These are phyloP conservation scores for Closterium sp. DNA, from an alignment of 139 green algal species.

Conservation along the genomic window DNA sequence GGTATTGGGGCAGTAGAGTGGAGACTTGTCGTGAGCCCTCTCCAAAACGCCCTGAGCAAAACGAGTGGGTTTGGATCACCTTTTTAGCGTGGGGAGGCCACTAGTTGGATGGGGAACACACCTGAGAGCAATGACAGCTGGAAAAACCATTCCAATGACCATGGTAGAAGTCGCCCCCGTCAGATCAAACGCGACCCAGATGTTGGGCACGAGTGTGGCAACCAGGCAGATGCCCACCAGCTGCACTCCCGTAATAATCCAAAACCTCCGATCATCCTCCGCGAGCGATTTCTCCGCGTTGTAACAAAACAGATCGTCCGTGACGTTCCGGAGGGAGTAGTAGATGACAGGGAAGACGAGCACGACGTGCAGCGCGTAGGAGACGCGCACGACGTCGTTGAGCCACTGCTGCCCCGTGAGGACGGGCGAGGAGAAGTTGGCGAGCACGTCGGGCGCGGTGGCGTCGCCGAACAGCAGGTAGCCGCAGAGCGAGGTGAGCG, in stretches of 20 bases:
- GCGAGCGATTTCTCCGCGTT: background rate
- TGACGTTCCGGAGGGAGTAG: slow-evolving; percentile 13
- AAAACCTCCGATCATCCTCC: slow-evolving; percentile 10
- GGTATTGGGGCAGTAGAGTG: too few species aligned
- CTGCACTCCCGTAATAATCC: background rate
- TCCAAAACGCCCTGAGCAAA: too few species aligned
- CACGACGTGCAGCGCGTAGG: slow-evolving; percentile 34
- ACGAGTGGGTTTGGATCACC: too few species aligned
- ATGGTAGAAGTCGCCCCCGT: background rate
- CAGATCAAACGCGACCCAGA: slow-evolving; percentile 20
- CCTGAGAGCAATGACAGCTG: background rate
- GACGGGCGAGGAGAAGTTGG: slow-evolving; percentile 26
- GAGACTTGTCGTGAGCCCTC: too few species aligned
- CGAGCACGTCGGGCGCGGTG: slow-evolving; percentile 21
- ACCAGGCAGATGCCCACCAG: slow-evolving; percentile 24
- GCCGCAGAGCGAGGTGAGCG: slow-evolving; percentile 6
- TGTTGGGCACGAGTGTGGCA: slow-evolving; percentile 29
- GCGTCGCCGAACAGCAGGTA: slow-evolving; percentile 40
- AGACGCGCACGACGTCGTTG: slow-evolving; percentile 23
- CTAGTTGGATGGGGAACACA: too few species aligned
- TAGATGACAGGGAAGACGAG: slow-evolving; percentile 33
- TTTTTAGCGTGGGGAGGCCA: too few species aligned
- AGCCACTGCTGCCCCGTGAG: background rate
- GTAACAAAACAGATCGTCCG: slow-evolving; percentile 23
- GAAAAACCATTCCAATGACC: background rate